Evolutionary conservation across 306 rosid species (phyloP).

Genomic region (Inga laurina): DNA sequence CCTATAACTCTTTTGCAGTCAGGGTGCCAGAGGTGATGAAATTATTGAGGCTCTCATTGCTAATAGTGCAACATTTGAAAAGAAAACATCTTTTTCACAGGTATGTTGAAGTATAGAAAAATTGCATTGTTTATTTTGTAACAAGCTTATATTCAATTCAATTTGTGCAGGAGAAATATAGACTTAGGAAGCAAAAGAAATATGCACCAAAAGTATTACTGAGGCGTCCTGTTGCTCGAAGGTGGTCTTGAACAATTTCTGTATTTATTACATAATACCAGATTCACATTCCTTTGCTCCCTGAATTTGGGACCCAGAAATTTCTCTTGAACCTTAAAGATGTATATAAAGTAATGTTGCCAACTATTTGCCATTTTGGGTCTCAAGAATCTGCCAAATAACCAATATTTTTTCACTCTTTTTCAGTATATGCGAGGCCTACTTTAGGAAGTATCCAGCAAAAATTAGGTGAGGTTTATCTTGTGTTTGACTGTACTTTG

Average conservation of each 20-base stretch:
- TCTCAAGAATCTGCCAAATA: constrained; percentile 12
- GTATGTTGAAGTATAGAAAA: constrained; percentile 41
- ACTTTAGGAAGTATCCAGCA: constrained; percentile 81
- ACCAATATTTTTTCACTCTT: constrained; percentile 24
- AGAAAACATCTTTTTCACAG: constrained; percentile 91
- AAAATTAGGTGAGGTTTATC: constrained; percentile 72
- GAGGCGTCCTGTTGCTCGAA: constrained; percentile 83
- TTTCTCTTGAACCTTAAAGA: constrained; percentile 11
- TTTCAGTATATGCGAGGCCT: constrained; percentile 92
- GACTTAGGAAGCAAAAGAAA: constrained; percentile 90
- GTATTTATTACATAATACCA: neutral
- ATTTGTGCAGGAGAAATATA: constrained; percentile 82
- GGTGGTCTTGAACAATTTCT: constrained; percentile 42
- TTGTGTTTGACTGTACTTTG: neutral
- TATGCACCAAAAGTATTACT: constrained; percentile 88
- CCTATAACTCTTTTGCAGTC: constrained; percentile 48
- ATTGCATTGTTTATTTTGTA: constrained; percentile 19
- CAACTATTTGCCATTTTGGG: neutral
- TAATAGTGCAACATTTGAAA: constrained; percentile 90
- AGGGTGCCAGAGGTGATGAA: constrained; percentile 88
- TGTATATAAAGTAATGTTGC: constrained; percentile 1
- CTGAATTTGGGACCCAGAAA: neutral
- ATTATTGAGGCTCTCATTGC: constrained; percentile 90
- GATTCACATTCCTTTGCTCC: neutral
- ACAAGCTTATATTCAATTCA: constrained; percentile 18